These are phyloP conservation scores for Russula earlei DNA, from an alignment of 768 basidiomycete genomes.

Conservation along the genomic window DNA sequence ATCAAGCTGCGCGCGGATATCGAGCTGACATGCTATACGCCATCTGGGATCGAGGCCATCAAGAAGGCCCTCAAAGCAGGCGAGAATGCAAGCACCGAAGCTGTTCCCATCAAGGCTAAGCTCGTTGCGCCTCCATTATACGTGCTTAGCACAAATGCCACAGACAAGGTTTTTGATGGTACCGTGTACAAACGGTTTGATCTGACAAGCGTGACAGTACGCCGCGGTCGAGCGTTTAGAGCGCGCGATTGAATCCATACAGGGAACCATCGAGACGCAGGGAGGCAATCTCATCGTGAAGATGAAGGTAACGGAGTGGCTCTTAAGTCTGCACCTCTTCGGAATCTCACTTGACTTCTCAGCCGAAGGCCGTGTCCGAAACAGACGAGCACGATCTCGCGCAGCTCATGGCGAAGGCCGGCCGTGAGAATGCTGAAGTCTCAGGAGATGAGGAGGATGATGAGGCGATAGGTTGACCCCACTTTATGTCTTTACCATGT, in stretches of 20 bases:
- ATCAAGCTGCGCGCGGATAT: constrained; percentile 98
- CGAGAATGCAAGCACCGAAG: constrained; percentile 77
- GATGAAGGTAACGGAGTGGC: constrained; percentile 69
- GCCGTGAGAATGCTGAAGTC: constrained; percentile 90
- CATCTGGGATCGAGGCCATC: constrained; percentile 94
- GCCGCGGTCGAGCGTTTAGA: constrained; percentile 90
- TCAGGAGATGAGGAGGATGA: constrained; percentile 90
- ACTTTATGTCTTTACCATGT: background rate
- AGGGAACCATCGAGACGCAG: constrained; percentile 69
- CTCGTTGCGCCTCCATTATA: constrained; percentile 95
- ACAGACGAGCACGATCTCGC: constrained; percentile 96
- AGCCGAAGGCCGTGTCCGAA: constrained; percentile 98
- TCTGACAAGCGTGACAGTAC: constrained; percentile 36
- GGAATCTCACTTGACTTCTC: background rate
- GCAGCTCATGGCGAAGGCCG: constrained; percentile 92
- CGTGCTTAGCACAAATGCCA: constrained; percentile 91
- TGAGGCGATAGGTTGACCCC: constrained; percentile 18
- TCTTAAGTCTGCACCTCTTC: background rate
- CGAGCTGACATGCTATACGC: constrained; percentile 93
- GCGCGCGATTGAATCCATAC: constrained; percentile 87
- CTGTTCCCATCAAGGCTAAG: constrained; percentile 94
- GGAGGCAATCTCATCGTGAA: constrained; percentile 86
- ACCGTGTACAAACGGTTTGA: background rate
- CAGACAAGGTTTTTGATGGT: constrained; percentile 65
- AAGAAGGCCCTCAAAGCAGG: constrained; percentile 85